phyloP scores from a whole-genome alignment of 148 eudicot species.

The Fallopia convolvulus region DNA sequence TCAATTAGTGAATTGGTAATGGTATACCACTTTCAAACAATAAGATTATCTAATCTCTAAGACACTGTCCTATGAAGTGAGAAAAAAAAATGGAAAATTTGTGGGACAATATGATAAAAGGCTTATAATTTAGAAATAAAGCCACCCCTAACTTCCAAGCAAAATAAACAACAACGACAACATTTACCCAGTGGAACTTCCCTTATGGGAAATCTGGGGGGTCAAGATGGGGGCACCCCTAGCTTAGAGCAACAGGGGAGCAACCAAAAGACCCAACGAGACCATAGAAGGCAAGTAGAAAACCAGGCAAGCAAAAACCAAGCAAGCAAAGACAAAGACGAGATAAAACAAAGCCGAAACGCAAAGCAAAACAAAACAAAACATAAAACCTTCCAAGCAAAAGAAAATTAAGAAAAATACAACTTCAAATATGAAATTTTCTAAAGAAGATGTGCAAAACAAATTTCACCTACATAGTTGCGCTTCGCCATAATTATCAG shows the following conservation, averaged over 20 bases:
- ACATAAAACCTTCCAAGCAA: background rate
- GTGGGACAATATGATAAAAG: background rate
- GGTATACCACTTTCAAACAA: background rate
- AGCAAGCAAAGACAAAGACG: too few relatives aligned
- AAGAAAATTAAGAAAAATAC: constrained; percentile 8
- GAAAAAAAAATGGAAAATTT: background rate
- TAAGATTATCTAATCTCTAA: background rate
- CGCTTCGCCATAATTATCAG: constrained; percentile 73
- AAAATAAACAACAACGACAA: background rate
- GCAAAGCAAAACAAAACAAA: too few relatives aligned
- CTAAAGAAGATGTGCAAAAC: background rate
- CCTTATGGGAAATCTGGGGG: too few relatives aligned
- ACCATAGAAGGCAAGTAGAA: too few relatives aligned
- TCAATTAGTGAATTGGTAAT: background rate
- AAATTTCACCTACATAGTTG: constrained; percentile 65
- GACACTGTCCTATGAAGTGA: background rate
- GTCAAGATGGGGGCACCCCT: too few relatives aligned
- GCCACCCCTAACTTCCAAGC: background rate
- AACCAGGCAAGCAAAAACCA: too few relatives aligned
- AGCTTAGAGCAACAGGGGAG: too few relatives aligned
- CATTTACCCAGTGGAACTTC: too few relatives aligned
- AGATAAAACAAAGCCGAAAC: too few relatives aligned
- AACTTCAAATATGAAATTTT: background rate
- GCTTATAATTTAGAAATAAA: background rate
- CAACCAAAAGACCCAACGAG: too few relatives aligned